phyloP scores from a whole-genome alignment of 768 basidiomycete genomes.

The Lactarius psammicola region DNA sequence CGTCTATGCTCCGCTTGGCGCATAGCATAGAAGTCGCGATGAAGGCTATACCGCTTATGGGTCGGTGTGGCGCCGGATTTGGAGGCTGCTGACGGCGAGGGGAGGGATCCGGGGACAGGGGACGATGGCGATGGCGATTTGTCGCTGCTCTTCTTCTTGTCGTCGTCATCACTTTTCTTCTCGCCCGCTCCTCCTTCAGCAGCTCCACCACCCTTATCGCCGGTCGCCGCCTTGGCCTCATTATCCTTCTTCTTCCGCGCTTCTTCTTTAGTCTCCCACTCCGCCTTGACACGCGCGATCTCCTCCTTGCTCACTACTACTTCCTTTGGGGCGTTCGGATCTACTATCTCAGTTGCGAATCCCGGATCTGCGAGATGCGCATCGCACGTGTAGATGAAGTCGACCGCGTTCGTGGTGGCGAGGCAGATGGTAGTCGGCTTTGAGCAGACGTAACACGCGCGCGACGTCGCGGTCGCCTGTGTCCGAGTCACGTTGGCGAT shows the following conservation, averaged over 20 bases:
- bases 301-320: conserved; percentile 57
- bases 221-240: conserved; percentile 38
- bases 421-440: conserved; percentile 82
- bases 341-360: conserved; percentile 58
- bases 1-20: conserved; percentile 73
- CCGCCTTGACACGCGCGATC: conserved; percentile 71
- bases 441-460: conserved; percentile 75
- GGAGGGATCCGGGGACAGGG: conserved; percentile 35
- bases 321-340: conserved; percentile 39
- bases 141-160: conserved; percentile 34
- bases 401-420: conserved; percentile 76
- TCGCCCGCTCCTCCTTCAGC: conserved; percentile 38
- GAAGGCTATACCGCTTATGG: conserved; percentile 78
- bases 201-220: conserved; percentile 31
- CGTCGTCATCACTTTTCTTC: conserved; percentile 38
- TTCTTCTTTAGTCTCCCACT: conserved; percentile 77
- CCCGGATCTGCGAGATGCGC: conserved; percentile 77
- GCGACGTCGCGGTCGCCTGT: conserved; percentile 75
- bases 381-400: conserved; percentile 85
- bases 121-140: conserved; percentile 35
- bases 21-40: conserved; percentile 81
- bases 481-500: neutral
- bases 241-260: conserved; percentile 57
- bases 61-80: conserved; percentile 37
- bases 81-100: conserved; percentile 26